phyloP scores from a whole-genome alignment of 2,329 filamentous ascomycete genomes.

The Drechslera avenae region DNA sequence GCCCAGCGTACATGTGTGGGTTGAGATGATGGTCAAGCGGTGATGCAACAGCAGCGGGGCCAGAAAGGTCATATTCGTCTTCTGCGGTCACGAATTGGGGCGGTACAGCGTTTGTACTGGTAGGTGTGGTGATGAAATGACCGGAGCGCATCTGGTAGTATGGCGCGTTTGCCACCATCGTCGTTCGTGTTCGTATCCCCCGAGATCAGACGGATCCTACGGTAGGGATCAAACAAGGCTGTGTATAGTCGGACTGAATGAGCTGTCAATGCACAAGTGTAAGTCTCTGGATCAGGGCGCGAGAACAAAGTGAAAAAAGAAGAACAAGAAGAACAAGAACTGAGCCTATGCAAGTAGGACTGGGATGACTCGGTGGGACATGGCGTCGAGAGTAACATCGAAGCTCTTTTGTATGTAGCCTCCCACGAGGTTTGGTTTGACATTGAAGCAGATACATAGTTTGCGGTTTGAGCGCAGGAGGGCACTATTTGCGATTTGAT shows the following conservation, averaged over 20 bases:
- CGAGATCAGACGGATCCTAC: conserved; percentile 15
- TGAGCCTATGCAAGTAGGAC: conserved; percentile 1
- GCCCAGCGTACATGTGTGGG: conserved; percentile 24
- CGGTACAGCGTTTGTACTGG: conserved; percentile 30
- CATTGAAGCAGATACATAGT: conserved; percentile 12
- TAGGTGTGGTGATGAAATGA: conserved; percentile 31
- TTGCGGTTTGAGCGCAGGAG: conserved; percentile 20
- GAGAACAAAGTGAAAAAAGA: conserved; percentile 1
- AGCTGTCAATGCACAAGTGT: conserved; percentile 26
- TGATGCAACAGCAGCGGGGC: conserved; percentile 17
- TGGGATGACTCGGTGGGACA: conserved; percentile 18
- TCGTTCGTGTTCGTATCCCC: conserved; percentile 11
- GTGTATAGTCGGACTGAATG: not conserved
- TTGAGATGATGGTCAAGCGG: conserved; percentile 19
- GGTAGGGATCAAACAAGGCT: conserved; percentile 11
- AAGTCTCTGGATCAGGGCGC: conserved; percentile 25
- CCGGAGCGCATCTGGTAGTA: conserved; percentile 42
- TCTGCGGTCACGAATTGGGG: conserved; percentile 25
- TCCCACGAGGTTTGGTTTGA: conserved; percentile 24
- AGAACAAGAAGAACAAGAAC: no score
- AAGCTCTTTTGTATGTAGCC: conserved; percentile 27
- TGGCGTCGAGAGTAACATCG: conserved; percentile 12
- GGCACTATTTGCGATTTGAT: conserved; percentile 16
- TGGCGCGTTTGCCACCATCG: conserved; percentile 45
- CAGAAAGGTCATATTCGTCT: conserved; percentile 29